A percentile compares a stretch with the other conserved stretches of the same genome.
Evolutionary conservation across 768 basidiomycete species (phyloP).

Genomic region (button mushroom (Agaricus bisporus)): DNA sequence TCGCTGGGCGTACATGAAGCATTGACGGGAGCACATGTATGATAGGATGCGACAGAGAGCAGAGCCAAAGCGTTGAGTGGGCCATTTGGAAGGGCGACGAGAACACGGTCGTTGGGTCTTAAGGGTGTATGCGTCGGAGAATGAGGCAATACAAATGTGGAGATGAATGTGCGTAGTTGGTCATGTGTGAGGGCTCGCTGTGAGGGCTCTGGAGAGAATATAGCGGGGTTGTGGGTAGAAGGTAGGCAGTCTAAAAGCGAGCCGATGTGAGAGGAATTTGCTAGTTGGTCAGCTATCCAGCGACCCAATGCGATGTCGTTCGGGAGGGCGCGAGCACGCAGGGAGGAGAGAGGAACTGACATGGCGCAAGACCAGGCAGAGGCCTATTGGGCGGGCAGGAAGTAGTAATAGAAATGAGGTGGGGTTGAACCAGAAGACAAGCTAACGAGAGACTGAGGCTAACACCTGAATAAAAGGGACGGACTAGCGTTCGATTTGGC

Average conservation of each 20-base stretch:
- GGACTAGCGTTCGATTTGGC: not conserved
- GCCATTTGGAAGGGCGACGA: constrained; percentile 38
- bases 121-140: constrained; percentile 21
- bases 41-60: constrained; percentile 35
- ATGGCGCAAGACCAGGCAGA: constrained; percentile 14
- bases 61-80: constrained; percentile 41
- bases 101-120: constrained; percentile 39
- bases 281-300: constrained; percentile 25
- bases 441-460: not conserved
- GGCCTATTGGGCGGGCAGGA: not conserved
- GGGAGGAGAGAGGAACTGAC: constrained; percentile 28
- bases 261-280: constrained; percentile 20
- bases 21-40: constrained; percentile 43
- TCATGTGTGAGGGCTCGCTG: constrained; percentile 30
- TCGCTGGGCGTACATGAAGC: constrained; percentile 38
- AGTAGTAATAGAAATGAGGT: not conserved
- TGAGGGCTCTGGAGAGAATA: constrained; percentile 32
- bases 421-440: constrained; percentile 6
- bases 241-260: constrained; percentile 37
- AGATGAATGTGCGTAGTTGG: constrained; percentile 29
- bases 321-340: constrained; percentile 20
- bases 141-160: constrained; percentile 32
- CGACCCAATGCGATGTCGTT: constrained; percentile 31
- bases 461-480: constrained; percentile 8
- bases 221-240: constrained; percentile 26